Evolutionary conservation across 2,329 filamentous ascomycete species (phyloP).

Genomic region (Fusarium nematophilum): DNA sequence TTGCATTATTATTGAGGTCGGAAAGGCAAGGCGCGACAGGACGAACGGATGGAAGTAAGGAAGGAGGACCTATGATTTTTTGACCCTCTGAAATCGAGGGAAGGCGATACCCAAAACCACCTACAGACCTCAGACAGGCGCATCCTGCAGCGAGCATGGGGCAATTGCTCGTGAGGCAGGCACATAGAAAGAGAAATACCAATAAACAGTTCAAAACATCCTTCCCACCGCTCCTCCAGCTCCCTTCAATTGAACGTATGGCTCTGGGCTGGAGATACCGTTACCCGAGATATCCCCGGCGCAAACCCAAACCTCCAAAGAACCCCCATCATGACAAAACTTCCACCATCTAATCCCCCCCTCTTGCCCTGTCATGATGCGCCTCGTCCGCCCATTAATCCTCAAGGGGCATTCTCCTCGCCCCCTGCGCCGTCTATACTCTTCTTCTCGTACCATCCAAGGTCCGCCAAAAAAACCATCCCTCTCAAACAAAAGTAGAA

Average conservation of each 20-base stretch:
- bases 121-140: conserved; percentile 12
- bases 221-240: neutral
- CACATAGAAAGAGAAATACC: conserved; percentile 26
- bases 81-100: conserved; percentile 39
- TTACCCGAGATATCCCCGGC: conserved; percentile 41
- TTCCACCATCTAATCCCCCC: neutral
- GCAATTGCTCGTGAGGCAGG: conserved; percentile 7
- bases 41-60: conserved; percentile 7
- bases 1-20: conserved; percentile 17
- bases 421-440: conserved; percentile 33
- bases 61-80: conserved; percentile 13
- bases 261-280: neutral
- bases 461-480: conserved; percentile 31
- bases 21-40: conserved; percentile 8
- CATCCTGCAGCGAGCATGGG: conserved; percentile 21
- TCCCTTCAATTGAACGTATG: neutral
- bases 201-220: conserved; percentile 13
- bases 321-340: conserved; percentile 31
- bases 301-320: conserved; percentile 31
- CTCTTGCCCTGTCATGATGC: conserved; percentile 28
- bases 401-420: neutral
- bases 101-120: conserved; percentile 43
- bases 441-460: conserved; percentile 44
- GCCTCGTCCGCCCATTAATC: conserved; percentile 11
- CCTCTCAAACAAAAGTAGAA: conserved; percentile 12